Evolutionary conservation across 2,329 filamentous ascomycete species (phyloP).

Genomic region (Venturiaceae sp.): DNA sequence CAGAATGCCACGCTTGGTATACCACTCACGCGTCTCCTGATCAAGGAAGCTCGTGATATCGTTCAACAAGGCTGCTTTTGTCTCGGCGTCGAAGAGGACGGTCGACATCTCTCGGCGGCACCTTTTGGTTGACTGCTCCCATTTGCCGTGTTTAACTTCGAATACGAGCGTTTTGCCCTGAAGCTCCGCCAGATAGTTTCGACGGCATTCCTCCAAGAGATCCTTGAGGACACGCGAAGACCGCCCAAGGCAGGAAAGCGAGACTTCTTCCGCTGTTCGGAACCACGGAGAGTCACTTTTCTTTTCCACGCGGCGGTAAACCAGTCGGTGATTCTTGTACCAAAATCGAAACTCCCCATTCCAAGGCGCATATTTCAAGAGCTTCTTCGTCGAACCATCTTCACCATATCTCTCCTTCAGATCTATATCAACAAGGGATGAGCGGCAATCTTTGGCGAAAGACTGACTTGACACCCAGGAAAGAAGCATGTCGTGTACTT

Average conservation of each 20-base stretch:
- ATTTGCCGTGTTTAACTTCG: background rate
- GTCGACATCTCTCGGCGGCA: conserved; percentile 1
- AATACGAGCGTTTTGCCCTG: conserved; percentile 2
- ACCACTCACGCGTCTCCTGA: conserved; percentile 64
- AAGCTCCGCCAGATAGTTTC: background rate
- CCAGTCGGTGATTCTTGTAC: too few relatives aligned
- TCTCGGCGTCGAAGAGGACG: background rate
- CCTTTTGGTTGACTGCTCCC: background rate
- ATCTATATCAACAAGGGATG: background rate
- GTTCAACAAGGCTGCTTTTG: background rate
- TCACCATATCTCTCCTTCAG: background rate
- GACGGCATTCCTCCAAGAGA: conserved; percentile 3
- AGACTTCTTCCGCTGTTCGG: too few relatives aligned
- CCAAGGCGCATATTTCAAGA: background rate
- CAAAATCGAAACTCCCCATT: too few relatives aligned
- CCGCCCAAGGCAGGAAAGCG: too few relatives aligned
- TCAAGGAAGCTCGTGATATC: conserved; percentile 41
- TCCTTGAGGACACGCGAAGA: too few relatives aligned
- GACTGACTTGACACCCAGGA: background rate
- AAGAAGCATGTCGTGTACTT: conserved; percentile 1
- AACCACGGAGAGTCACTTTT: too few relatives aligned
- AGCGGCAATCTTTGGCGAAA: background rate
- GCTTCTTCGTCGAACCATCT: background rate
- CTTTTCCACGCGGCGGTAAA: too few relatives aligned
- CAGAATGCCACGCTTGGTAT: conserved; percentile 73